These are phyloP conservation scores for Wallacemonas sp. DNA, from an alignment of 208 protist species.

Conservation along the genomic window DNA sequence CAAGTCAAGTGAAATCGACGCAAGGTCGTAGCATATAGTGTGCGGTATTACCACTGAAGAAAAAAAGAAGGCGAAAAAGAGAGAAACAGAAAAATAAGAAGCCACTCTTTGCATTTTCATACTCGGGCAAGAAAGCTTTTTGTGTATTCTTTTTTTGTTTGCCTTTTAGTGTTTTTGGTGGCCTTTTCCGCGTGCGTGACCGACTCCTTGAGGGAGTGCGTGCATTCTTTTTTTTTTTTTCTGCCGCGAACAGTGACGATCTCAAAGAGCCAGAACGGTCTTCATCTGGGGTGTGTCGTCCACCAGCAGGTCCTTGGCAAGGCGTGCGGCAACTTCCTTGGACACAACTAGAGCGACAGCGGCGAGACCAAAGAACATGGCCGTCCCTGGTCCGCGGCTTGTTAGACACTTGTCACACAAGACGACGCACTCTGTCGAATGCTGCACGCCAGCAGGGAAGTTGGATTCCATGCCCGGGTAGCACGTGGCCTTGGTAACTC, in stretches of 20 bases:
- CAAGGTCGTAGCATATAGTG: too few relatives aligned
- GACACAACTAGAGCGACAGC: conserved; percentile 64
- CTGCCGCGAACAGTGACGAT: not conserved
- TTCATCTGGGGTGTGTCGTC: conserved; percentile 31
- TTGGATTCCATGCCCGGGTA: conserved; percentile 77
- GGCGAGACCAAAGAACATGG: conserved; percentile 81
- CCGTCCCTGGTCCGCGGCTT: conserved; percentile 80
- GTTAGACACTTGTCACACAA: conserved; percentile 82
- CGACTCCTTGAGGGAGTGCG: too few relatives aligned
- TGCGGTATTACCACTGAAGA: too few relatives aligned
- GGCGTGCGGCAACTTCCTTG: conserved; percentile 47
- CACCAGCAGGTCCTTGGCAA: conserved; percentile 77
- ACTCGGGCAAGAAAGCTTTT: too few relatives aligned
- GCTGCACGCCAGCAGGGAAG: conserved; percentile 54
- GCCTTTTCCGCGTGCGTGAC: too few relatives aligned
- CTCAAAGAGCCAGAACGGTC: conserved; percentile 12
- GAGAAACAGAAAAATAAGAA: too few relatives aligned
- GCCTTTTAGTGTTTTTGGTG: not conserved
- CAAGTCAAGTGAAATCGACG: too few relatives aligned
- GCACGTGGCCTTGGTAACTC: conserved; percentile 70
- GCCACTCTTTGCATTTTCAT: too few relatives aligned
- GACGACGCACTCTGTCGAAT: conserved; percentile 62
- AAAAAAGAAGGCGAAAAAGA: conserved; percentile 10
- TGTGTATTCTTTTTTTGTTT: not conserved
- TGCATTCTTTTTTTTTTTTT: not conserved